phyloP scores from a whole-genome alignment of 768 basidiomycete genomes.

The Pleurotus eryngii region DNA sequence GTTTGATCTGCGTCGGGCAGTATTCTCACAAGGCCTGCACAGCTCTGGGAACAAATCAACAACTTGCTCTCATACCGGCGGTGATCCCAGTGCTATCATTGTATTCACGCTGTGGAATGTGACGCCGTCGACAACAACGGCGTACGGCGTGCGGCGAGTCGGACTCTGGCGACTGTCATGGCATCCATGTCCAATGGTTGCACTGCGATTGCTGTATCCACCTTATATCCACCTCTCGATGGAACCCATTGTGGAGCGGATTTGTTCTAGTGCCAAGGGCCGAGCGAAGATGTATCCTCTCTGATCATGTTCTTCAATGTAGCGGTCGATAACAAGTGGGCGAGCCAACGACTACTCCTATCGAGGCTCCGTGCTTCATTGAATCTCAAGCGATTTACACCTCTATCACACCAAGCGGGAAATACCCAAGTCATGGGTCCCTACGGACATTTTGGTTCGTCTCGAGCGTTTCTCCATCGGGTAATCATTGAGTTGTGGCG shows the following conservation, averaged over 20 bases:
- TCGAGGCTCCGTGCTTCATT: not conserved
- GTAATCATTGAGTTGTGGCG: too few species aligned
- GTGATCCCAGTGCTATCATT: conserved; percentile 1
- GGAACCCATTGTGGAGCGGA: conserved; percentile 1
- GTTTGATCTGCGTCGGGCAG: not conserved
- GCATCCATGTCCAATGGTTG: not conserved
- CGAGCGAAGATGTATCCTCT: not conserved
- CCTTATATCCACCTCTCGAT: not conserved
- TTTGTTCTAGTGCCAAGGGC: not conserved
- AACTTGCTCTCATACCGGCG: conserved; percentile 4
- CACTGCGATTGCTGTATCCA: not conserved
- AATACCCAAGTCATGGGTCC: conserved; percentile 5
- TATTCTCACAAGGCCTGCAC: conserved; percentile 6
- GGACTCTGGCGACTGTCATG: not conserved
- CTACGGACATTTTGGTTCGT: not conserved
- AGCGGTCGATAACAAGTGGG: not conserved
- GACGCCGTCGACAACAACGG: not conserved
- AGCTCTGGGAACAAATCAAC: conserved; percentile 2
- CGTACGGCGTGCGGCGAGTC: not conserved
- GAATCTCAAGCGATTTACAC: conserved; percentile 1
- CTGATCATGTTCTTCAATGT: not conserved
- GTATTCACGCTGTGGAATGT: not conserved
- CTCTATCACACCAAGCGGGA: conserved; percentile 4
- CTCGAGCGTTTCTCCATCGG: not conserved
- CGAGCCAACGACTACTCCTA: not conserved